Percentiles rank a stretch among this genome's conserved stretches.
Conservation (phyloP, 2,329 filamentous ascomycete species). For the Fusarium sp. region DNA sequence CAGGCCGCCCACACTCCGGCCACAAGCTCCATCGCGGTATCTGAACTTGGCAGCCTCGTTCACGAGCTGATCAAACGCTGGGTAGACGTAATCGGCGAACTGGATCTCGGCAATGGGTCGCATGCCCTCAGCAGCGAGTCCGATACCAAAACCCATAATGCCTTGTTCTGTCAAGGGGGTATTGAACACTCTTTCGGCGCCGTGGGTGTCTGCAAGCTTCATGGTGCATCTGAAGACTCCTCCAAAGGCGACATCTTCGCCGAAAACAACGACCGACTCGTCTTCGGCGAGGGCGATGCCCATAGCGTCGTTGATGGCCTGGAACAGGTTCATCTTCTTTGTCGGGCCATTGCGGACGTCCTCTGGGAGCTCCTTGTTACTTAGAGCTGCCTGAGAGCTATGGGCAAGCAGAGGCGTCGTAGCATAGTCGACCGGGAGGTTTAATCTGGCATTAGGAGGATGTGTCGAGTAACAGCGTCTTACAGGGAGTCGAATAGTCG, state of each 20-base stretch:
- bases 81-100: conserved; percentile 93
- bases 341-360: conserved; percentile 73
- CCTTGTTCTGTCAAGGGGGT: conserved; percentile 94
- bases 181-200: conserved; percentile 91
- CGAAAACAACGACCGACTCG: conserved; percentile 88
- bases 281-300: conserved; percentile 82
- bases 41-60: conserved; percentile 91
- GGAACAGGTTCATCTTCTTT: conserved; percentile 91
- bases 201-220: conserved; percentile 87
- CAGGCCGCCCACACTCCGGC: conserved; percentile 73
- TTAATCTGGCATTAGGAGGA: conserved; percentile 71
- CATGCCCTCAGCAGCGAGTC: conserved; percentile 89
- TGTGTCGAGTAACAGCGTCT: conserved; percentile 61
- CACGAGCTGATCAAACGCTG: conserved; percentile 91
- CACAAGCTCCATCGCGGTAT: conserved; percentile 71
- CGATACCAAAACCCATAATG: conserved; percentile 92
- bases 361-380: conserved; percentile 73
- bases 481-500: conserved; percentile 30
- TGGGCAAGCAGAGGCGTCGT: conserved; percentile 83
- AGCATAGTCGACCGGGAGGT: conserved; percentile 86
- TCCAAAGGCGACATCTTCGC: conserved; percentile 96
- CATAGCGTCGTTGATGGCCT: conserved; percentile 90
- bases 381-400: conserved; percentile 73
- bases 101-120: conserved; percentile 93
- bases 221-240: conserved; percentile 96